These are phyloP conservation scores for Citrus unshiu DNA, from an alignment of 345 rosid genomes.

Conservation along the genomic window DNA sequence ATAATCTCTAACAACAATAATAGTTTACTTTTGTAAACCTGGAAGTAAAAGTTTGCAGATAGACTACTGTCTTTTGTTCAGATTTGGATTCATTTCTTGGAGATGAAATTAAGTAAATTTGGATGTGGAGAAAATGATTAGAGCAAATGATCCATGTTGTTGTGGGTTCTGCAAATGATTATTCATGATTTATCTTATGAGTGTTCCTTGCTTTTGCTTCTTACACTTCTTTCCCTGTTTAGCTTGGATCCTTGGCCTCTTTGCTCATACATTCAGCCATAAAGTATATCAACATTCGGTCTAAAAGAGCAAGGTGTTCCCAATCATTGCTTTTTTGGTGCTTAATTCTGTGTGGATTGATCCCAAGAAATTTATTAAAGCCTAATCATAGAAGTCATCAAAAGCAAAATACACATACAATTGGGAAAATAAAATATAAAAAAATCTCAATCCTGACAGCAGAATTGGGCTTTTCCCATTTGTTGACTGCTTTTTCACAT, in stretches of 20 bases:
- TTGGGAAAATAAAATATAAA: not conserved
- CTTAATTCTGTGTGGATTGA: conserved; percentile 40
- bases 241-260: not conserved
- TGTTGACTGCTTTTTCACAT: conserved; percentile 34
- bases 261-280: not conserved
- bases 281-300: conserved; percentile 24
- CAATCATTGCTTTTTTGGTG: conserved; percentile 44
- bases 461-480: conserved; percentile 29
- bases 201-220: not conserved
- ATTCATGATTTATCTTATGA: conserved; percentile 1
- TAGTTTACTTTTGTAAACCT: not conserved
- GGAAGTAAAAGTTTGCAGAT: not conserved
- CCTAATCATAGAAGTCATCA: conserved; percentile 56
- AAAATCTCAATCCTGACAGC: conserved; percentile 23
- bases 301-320: conserved; percentile 31
- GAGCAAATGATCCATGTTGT: conserved; percentile 1
- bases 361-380: conserved; percentile 41
- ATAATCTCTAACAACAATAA: not conserved
- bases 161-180: conserved; percentile 27
- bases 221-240: not conserved
- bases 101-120: not conserved
- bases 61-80: not conserved
- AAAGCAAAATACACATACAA: conserved; percentile 25
- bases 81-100: not conserved
- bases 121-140: conserved; percentile 19